phyloP scores from a whole-genome alignment of 2,329 filamentous ascomycete genomes.

The Epichloe coenophiala region DNA sequence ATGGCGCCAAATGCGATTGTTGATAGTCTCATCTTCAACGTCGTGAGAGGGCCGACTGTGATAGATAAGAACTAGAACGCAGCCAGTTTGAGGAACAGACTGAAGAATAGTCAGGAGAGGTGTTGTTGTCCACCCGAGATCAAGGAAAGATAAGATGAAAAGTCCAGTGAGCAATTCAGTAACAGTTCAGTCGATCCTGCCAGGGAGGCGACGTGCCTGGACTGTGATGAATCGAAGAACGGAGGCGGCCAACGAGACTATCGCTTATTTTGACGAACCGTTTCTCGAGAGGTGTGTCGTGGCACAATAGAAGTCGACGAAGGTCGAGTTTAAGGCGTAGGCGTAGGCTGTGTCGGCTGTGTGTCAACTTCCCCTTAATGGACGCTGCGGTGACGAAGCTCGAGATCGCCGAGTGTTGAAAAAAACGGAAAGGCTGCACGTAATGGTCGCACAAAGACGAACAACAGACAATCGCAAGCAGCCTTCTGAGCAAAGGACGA shows the following conservation, averaged over 20 bases:
- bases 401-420: neutral
- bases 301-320: neutral
- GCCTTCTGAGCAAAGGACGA: conserved; percentile 6
- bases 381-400: neutral
- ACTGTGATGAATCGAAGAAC: neutral
- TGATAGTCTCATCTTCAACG: conserved; percentile 18
- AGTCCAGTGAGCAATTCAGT: neutral
- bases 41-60: neutral
- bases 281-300: neutral
- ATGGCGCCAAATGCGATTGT: conserved; percentile 16
- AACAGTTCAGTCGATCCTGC: conserved; percentile 13
- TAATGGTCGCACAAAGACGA: neutral
- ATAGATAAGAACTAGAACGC: neutral
- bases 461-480: neutral
- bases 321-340: neutral
- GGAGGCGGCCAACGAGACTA: neutral
- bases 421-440: neutral
- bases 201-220: conserved; percentile 7
- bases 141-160: neutral
- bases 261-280: neutral
- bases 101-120: neutral
- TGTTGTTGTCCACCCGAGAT: neutral
- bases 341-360: neutral
- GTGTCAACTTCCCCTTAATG: neutral
- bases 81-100: neutral